phyloP scores from a whole-genome alignment of 768 basidiomycete species.

The Tylopilus felleus region DNA sequence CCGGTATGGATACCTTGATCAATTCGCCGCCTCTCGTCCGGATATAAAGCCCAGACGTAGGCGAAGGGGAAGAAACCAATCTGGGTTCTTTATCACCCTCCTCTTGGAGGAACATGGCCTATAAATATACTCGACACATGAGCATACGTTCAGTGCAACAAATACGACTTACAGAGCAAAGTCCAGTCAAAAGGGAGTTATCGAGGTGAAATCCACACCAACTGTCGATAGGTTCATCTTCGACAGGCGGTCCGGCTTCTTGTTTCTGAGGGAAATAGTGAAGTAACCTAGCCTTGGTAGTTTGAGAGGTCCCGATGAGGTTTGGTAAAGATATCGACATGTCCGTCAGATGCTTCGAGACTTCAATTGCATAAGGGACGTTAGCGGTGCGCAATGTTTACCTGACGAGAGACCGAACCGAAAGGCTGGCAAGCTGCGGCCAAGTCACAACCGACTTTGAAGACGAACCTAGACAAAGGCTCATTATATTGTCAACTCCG shows the following conservation, averaged over 20 bases:
- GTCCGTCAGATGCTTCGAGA: slow-evolving; percentile 63
- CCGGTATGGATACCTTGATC: slow-evolving; percentile 83
- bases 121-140: slow-evolving; percentile 8
- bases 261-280: slow-evolving; percentile 86
- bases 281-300: slow-evolving; percentile 89
- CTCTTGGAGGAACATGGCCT: slow-evolving; percentile 83
- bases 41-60: slow-evolving; percentile 87
- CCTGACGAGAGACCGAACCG: slow-evolving; percentile 42
- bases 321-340: slow-evolving; percentile 60
- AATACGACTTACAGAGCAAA: slow-evolving; percentile 67
- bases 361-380: slow-evolving; percentile 33
- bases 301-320: slow-evolving; percentile 73
- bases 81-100: slow-evolving; percentile 38
- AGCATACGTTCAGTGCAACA: background rate
- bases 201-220: slow-evolving; percentile 98
- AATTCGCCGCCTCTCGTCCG: slow-evolving; percentile 75
- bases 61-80: slow-evolving; percentile 63
- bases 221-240: slow-evolving; percentile 72
- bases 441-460: slow-evolving; percentile 75
- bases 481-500: slow-evolving; percentile 5
- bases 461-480: slow-evolving; percentile 57
- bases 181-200: slow-evolving; percentile 85
- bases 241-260: slow-evolving; percentile 33
- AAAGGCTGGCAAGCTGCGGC: slow-evolving; percentile 91
- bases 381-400: background rate